Conservation (phyloP, 495 filamentous ascomycete species). For the Neurospora sp. region DNA sequence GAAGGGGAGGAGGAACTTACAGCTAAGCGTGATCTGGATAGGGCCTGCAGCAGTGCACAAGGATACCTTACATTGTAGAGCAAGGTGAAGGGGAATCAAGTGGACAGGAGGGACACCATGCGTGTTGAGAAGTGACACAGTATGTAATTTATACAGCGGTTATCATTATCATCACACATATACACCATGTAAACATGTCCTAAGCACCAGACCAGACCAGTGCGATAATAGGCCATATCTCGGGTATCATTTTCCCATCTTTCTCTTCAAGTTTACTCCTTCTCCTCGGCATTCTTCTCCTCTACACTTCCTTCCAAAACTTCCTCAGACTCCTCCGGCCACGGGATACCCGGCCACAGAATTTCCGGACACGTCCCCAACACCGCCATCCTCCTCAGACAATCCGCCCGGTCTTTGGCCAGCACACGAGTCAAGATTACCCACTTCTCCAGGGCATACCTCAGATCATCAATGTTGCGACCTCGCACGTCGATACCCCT, state of each 20-base stretch:
- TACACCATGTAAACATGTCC: not conserved
- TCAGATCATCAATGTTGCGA: conserved; percentile 16
- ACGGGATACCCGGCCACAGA: not conserved
- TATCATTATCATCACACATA: not conserved
- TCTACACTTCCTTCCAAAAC: not conserved
- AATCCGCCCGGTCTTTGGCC: conserved; percentile 1
- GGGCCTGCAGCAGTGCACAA: no score
- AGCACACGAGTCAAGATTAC: conserved; percentile 12
- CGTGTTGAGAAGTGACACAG: no score
- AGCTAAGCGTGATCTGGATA: no score
- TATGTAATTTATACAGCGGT: no score
- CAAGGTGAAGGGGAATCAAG: no score
- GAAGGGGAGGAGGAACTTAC: no score
- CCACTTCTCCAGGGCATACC: conserved; percentile 24
- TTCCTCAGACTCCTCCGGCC: conserved; percentile 1
- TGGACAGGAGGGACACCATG: no score
- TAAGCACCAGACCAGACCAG: not conserved
- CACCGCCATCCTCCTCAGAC: conserved; percentile 6
- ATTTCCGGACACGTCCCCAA: conserved; percentile 3
- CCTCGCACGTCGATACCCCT: conserved; percentile 29
- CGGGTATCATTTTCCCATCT: not conserved
- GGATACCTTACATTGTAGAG: no score
- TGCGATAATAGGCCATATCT: not conserved
- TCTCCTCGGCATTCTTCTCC: not conserved
- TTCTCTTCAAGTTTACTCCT: not conserved